phyloP scores from a whole-genome alignment of 257 asterid genomes.

The Petunia axillaris region DNA sequence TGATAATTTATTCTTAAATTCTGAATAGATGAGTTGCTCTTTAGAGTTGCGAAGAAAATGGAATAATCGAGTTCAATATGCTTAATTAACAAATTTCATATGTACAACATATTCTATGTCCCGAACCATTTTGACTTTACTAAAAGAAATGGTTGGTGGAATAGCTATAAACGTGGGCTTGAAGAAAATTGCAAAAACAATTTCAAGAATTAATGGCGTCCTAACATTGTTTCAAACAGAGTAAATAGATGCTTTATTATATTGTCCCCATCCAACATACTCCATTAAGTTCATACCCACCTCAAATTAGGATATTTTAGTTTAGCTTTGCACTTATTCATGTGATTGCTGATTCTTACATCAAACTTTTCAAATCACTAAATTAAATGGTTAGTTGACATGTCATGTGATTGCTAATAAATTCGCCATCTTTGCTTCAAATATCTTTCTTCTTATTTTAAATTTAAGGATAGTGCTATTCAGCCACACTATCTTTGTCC shows the following conservation, averaged over 20 bases:
- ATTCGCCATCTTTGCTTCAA: neutral
- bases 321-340: neutral
- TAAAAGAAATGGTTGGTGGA: neutral
- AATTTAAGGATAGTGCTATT: neutral
- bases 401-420: neutral
- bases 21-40: neutral
- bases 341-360: neutral
- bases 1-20: neutral
- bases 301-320: neutral
- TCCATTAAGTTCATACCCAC: neutral
- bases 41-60: neutral
- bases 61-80: neutral
- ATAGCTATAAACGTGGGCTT: neutral
- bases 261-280: neutral
- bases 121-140: neutral
- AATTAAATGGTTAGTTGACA: neutral
- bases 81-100: neutral
- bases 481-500: too few relatives aligned
- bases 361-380: neutral
- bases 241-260: neutral
- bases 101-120: neutral
- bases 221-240: neutral
- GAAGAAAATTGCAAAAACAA: neutral
- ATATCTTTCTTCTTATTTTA: conserved; percentile 1
- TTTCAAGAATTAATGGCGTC: neutral